phyloP scores from a whole-genome alignment of 768 basidiomycete genomes.

The Cubamyces sp. region DNA sequence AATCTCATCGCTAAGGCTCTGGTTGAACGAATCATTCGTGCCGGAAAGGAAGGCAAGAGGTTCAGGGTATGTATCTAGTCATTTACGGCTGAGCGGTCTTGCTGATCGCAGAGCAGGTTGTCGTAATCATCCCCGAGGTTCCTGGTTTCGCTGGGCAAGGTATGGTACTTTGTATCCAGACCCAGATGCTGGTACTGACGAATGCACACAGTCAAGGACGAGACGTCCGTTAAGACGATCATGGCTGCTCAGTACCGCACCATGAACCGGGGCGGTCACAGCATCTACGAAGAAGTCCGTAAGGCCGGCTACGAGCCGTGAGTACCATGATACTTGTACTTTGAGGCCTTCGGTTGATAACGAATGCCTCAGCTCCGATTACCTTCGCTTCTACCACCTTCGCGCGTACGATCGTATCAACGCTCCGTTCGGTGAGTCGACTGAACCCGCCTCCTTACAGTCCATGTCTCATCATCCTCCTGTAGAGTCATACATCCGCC shows the following conservation, averaged over 20 bases:
- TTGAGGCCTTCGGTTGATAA: background rate
- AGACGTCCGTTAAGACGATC: slow-evolving; percentile 70
- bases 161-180: background rate
- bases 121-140: slow-evolving; percentile 87
- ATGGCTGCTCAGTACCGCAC: slow-evolving; percentile 89
- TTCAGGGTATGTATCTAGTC: slow-evolving; percentile 61
- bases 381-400: slow-evolving; percentile 91
- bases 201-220: slow-evolving; percentile 61
- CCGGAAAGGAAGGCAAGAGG: slow-evolving; percentile 66
- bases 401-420: slow-evolving; percentile 92
- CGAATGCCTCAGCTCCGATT: slow-evolving; percentile 58
- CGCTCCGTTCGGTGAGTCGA: slow-evolving; percentile 59
- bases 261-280: slow-evolving; percentile 87
- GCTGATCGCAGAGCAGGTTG: slow-evolving; percentile 55
- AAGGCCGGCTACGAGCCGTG: slow-evolving; percentile 81
- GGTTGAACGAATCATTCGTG: slow-evolving; percentile 83
- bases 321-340: background rate
- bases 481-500: slow-evolving; percentile 54
- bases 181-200: background rate
- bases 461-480: background rate
- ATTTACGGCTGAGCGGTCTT: no score
- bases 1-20: slow-evolving; percentile 87
- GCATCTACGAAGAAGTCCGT: slow-evolving; percentile 83
- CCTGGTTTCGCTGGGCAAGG: slow-evolving; percentile 80
- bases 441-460: background rate